Percentiles rank a stretch among this genome's conserved stretches.
Evolutionary conservation across 768 basidiomycete species (phyloP).

Genomic region (Rhodotorula graminis): DNA sequence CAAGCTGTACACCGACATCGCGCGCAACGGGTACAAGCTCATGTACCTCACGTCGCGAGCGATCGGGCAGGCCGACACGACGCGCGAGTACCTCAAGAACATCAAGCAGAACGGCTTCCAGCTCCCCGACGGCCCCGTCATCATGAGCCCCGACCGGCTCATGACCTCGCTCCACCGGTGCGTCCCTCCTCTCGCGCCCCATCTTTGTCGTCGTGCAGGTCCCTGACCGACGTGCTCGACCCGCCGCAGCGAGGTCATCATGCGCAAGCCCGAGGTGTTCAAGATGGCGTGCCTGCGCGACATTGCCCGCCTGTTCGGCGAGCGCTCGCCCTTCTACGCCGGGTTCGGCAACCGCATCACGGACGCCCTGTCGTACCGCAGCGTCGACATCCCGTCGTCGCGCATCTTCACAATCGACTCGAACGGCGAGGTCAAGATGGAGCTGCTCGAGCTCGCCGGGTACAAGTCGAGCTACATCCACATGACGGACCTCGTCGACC

Average conservation of each 20-base stretch:
- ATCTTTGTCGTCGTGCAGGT: too few species aligned
- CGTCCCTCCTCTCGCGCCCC: conserved; percentile 41
- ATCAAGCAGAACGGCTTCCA: conserved; percentile 94
- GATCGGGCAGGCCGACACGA: conserved; percentile 96
- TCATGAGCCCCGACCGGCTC: conserved; percentile 95
- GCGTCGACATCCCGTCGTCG: conserved; percentile 86
- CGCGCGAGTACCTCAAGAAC: conserved; percentile 84
- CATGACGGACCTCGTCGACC: conserved; percentile 99
- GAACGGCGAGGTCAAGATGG: conserved; percentile 90
- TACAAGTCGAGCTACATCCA: conserved; percentile 98
- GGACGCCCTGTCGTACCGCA: conserved; percentile 94
- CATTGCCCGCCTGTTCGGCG: conserved; percentile 81
- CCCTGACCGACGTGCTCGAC: background rate
- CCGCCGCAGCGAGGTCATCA: conserved; percentile 77
- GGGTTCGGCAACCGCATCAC: conserved; percentile 98
- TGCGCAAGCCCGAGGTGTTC: conserved; percentile 99
- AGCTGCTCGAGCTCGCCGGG: conserved; percentile 89
- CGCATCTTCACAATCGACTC: conserved; percentile 95
- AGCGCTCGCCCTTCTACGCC: conserved; percentile 70
- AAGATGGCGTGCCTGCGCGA: conserved; percentile 98
- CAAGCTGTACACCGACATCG: conserved; percentile 93
- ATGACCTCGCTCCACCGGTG: conserved; percentile 92
- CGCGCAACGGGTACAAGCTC: conserved; percentile 92
- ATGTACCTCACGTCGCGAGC: conserved; percentile 96
- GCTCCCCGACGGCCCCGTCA: conserved; percentile 94